Conservation (phyloP, 2,329 filamentous ascomycete genomes). For the Trichoderma polysporum region DNA sequence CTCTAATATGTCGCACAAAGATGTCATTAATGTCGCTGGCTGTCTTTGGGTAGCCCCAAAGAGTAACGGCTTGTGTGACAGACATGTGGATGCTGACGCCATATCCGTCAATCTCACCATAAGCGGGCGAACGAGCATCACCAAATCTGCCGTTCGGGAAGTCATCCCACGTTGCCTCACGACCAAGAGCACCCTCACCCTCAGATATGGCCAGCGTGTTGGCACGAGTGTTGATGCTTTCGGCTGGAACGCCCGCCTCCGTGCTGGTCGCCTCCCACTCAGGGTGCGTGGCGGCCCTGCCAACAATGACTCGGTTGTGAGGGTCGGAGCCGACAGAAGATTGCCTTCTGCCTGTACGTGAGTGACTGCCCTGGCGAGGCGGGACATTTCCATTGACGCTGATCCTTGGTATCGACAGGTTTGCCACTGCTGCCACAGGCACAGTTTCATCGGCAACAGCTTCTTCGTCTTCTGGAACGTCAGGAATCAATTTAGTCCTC, state of each 20-base stretch:
- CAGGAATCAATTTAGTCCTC: conserved; percentile 77
- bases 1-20: conserved; percentile 78
- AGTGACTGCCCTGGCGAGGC: conserved; percentile 35
- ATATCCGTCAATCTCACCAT: conserved; percentile 97
- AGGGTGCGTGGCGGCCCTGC: conserved; percentile 56
- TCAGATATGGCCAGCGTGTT: conserved; percentile 93
- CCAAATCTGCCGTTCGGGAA: conserved; percentile 96
- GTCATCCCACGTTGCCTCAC: conserved; percentile 98
- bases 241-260: conserved; percentile 74
- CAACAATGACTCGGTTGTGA: conserved; percentile 83
- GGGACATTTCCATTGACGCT: conserved; percentile 45
- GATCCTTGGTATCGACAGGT: conserved; percentile 38
- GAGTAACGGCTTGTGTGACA: conserved; percentile 73
- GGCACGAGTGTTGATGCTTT: conserved; percentile 71
- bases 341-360: conserved; percentile 56
- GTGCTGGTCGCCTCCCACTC: conserved; percentile 71
- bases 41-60: conserved; percentile 80
- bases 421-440: conserved; percentile 20
- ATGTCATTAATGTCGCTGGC: conserved; percentile 71
- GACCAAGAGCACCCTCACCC: conserved; percentile 81
- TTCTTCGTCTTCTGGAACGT: conserved; percentile 52
- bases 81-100: conserved; percentile 93
- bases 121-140: conserved; percentile 87
- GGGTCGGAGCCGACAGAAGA: conserved; percentile 83
- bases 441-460: conserved; percentile 48